Conservation (phyloP, 305 asterid genomes). For the Fraxinus greggii region DNA sequence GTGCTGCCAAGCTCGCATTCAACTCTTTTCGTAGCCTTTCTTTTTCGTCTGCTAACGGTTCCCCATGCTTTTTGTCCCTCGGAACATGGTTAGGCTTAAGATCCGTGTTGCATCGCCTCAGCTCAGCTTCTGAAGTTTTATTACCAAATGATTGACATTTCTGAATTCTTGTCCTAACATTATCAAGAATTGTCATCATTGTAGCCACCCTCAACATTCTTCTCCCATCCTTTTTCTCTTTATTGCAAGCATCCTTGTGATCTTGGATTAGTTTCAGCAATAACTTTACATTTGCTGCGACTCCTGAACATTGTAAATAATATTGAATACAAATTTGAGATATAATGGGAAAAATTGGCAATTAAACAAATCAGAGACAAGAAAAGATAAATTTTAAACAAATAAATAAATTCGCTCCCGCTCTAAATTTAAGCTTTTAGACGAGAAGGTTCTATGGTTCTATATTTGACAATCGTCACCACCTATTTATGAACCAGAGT, state of each 20-base stretch:
- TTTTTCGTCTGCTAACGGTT: conserved; percentile 38
- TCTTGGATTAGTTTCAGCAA: conserved; percentile 73
- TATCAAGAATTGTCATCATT: conserved; percentile 83
- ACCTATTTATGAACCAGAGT: background rate
- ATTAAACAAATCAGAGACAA: background rate
- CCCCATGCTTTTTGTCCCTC: conserved; percentile 34
- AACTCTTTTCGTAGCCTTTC: conserved; percentile 57
- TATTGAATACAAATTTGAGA: background rate
- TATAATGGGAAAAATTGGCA: background rate
- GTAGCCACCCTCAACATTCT: conserved; percentile 93
- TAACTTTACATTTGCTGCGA: conserved; percentile 74
- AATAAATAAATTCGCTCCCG: background rate
- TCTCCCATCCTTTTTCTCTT: conserved; percentile 59
- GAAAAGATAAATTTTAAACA: background rate
- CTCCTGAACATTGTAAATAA: conserved; percentile 45
- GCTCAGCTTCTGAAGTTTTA: conserved; percentile 31
- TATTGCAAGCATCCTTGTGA: conserved; percentile 68
- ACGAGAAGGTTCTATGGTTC: background rate
- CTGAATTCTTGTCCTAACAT: conserved; percentile 55
- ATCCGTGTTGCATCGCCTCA: conserved; percentile 42
- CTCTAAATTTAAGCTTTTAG: background rate
- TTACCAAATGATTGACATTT: conserved; percentile 70
- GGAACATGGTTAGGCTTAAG: conserved; percentile 26
- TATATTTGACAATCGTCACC: background rate
- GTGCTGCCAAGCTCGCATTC: conserved; percentile 51